These are phyloP conservation scores for Pachysandra terminalis DNA, from an alignment of 164 flowering plant species.

Conservation along the genomic window DNA sequence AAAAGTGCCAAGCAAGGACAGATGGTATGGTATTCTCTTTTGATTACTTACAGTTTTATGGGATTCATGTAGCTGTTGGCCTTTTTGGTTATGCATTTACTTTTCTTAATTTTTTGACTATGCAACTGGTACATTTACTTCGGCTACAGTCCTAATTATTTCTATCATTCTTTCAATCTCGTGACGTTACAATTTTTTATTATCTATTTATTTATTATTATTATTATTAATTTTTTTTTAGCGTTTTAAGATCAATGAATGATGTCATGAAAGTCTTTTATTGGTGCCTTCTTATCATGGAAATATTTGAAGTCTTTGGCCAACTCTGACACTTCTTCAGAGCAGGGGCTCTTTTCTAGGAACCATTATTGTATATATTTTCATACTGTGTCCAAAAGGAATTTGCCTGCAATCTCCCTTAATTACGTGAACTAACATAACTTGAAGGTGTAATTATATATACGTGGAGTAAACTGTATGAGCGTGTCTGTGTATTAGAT, in stretches of 20 bases:
- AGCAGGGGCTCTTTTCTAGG: not conserved
- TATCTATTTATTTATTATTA: too few relatives aligned
- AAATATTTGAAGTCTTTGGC: not conserved
- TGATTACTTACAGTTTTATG: not conserved
- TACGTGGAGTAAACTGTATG: not conserved
- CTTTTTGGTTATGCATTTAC: not conserved
- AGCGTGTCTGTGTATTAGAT: not conserved
- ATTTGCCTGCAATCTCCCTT: too few relatives aligned
- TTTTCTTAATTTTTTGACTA: too few relatives aligned
- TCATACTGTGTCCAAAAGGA: not conserved
- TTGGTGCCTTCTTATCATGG: not conserved
- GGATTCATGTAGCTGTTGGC: not conserved
- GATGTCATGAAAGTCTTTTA: too few relatives aligned
- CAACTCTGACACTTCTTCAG: not conserved
- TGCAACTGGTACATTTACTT: not conserved
- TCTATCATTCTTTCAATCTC: not conserved
- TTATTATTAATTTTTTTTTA: too few relatives aligned
- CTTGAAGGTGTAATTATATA: too few relatives aligned
- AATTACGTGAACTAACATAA: too few relatives aligned
- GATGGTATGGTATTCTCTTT: constrained; percentile 52
- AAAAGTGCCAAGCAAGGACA: constrained; percentile 98
- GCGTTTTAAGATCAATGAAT: too few relatives aligned
- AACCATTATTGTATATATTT: not conserved
- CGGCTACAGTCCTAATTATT: not conserved
- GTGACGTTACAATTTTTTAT: too few relatives aligned